A percentile compares a stretch with the other conserved stretches of the same genome.
phyloP scores from a whole-genome alignment of 345 rosid species.

The Aquilaria yunnanensis region DNA sequence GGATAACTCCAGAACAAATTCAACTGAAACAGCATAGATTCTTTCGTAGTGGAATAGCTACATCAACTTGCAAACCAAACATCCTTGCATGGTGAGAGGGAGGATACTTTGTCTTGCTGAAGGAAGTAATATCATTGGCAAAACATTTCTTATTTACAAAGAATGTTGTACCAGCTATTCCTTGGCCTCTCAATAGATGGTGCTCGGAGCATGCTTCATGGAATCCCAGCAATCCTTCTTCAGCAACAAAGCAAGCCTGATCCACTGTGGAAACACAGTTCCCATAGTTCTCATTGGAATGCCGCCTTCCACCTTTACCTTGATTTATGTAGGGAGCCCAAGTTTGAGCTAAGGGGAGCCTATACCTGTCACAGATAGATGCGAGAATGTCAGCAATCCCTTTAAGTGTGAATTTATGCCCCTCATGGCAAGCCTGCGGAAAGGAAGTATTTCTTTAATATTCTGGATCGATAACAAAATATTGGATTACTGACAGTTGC shows the following conservation, averaged over 20 bases:
- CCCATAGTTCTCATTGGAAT: constrained; percentile 53
- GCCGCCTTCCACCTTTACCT: constrained; percentile 63
- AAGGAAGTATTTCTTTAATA: constrained; percentile 19
- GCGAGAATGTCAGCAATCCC: constrained; percentile 47
- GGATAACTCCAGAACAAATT: constrained; percentile 80
- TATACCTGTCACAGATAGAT: constrained; percentile 51
- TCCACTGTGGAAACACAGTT: constrained; percentile 57
- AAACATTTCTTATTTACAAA: constrained; percentile 48
- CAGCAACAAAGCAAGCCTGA: constrained; percentile 56
- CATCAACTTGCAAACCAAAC: constrained; percentile 59
- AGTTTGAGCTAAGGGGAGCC: constrained; percentile 71
- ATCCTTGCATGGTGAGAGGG: constrained; percentile 85
- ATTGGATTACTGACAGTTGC: neutral
- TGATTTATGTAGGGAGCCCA: constrained; percentile 72
- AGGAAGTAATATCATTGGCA: constrained; percentile 53
- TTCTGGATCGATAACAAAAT: constrained; percentile 19
- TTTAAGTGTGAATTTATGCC: constrained; percentile 43
- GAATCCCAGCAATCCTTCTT: constrained; percentile 36
- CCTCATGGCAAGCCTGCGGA: constrained; percentile 49
- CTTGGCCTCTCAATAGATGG: constrained; percentile 65
- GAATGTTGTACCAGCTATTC: constrained; percentile 82
- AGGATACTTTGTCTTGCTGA: constrained; percentile 67
- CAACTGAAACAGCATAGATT: constrained; percentile 35
- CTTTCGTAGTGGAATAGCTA: constrained; percentile 69
- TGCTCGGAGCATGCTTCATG: constrained; percentile 81